Evolutionary conservation across 2,329 filamentous ascomycete species (phyloP).

Genomic region (Escovopsis weberi): DNA sequence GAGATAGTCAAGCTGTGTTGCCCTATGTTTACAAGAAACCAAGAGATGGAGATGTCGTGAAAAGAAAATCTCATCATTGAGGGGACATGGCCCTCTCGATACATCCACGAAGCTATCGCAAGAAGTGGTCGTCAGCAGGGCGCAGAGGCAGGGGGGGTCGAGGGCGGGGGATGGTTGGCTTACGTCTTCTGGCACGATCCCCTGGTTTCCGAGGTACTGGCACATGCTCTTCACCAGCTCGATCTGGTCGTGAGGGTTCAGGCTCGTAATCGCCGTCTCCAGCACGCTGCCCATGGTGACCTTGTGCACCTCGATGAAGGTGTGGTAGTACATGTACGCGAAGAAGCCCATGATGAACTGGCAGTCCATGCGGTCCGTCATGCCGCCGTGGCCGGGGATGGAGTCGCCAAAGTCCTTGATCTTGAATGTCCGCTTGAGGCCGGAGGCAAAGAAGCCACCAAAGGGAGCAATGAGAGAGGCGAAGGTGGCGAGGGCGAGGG

Average conservation of each 20-base stretch:
- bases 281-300: slow-evolving; percentile 75
- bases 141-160: not conserved
- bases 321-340: slow-evolving; percentile 96
- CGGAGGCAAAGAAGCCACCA: slow-evolving; percentile 95
- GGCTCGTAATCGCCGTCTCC: slow-evolving; percentile 80
- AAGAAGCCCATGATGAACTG: slow-evolving; percentile 99
- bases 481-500: slow-evolving; percentile 79
- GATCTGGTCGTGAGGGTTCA: slow-evolving; percentile 76
- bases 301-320: slow-evolving; percentile 84
- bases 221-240: slow-evolving; percentile 56
- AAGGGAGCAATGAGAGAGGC: slow-evolving; percentile 95
- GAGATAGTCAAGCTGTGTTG: not conserved
- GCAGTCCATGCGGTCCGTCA: slow-evolving; percentile 98
- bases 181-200: slow-evolving; percentile 23
- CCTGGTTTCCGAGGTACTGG: slow-evolving; percentile 51
- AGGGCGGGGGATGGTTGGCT: slow-evolving; percentile 3
- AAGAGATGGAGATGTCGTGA: slow-evolving; percentile 1
- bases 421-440: slow-evolving; percentile 96
- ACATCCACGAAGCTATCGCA: slow-evolving; percentile 11
- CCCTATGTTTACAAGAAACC: not conserved
- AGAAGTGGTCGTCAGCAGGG: too few species aligned
- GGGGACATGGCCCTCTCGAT: slow-evolving; percentile 12
- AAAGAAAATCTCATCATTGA: not conserved
- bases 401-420: slow-evolving; percentile 99
- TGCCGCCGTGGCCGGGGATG: slow-evolving; percentile 92